Conservation (phyloP, 345 rosid species). For the Camelina neglecta region DNA sequence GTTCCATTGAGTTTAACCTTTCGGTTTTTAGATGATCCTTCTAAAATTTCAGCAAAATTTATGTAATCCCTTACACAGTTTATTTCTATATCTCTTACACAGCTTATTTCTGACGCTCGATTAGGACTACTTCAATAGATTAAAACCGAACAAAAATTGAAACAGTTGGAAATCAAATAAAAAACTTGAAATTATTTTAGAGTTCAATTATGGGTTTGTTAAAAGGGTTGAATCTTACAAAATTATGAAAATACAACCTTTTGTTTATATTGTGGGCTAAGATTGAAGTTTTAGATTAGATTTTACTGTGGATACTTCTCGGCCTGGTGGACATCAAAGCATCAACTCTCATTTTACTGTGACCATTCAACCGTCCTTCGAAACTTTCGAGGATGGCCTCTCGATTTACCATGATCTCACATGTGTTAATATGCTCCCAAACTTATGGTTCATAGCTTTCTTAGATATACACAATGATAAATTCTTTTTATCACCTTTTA, state of each 20-base stretch:
- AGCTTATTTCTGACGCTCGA: constrained; percentile 2
- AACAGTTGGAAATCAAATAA: neutral
- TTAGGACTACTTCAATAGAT: neutral
- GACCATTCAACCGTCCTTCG: too few relatives aligned
- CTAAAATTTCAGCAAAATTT: constrained; percentile 8
- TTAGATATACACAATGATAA: too few relatives aligned
- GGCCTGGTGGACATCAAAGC: too few relatives aligned
- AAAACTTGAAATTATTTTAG: neutral
- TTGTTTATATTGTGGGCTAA: neutral
- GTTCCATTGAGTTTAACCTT: constrained; percentile 22
- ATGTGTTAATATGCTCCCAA: too few relatives aligned
- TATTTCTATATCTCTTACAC: constrained; percentile 6
- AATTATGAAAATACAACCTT: neutral
- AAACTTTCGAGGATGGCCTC: too few relatives aligned
- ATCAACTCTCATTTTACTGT: too few relatives aligned
- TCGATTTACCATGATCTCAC: too few relatives aligned
- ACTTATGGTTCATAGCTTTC: too few relatives aligned
- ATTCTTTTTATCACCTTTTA: too few relatives aligned
- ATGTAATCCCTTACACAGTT: neutral
- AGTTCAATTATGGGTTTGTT: neutral
- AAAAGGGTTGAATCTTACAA: neutral
- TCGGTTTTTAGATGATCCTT: constrained; percentile 31
- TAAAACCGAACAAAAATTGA: neutral
- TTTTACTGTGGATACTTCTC: too few relatives aligned
- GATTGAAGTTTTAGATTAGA: neutral